Base-by-base conservation (phyloP, 306 rosid species). In the Cicer cuneatum region DNA sequence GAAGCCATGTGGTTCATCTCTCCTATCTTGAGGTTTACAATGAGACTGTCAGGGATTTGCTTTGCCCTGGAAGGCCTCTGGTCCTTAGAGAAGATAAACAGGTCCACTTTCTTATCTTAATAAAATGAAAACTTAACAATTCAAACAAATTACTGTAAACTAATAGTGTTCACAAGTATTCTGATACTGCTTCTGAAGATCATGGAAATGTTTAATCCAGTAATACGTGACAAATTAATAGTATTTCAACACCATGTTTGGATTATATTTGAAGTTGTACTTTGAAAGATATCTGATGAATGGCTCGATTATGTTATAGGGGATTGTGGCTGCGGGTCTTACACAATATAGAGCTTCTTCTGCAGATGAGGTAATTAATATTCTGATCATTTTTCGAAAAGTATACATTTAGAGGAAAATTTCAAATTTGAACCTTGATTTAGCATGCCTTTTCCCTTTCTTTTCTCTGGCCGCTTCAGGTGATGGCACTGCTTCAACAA, bases 41-140 rank as follows among this genome's bases (percentile, higher is more conserved):
- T 67, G 98, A 94, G 86, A 91, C 93, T 12, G 97, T 94, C 37
- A 73, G 95, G 65, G 98, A 94, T 86, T 82, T 94, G 86, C 82
- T 94, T 67, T 88, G 96, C 52, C 98, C 98, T 3, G 98, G 98
- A 81, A 89, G 98, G 57, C 98, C 96, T 57, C 83, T 94, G 6
- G 95, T 94, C 16, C 93, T 94, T 45, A 86, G 98, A 90, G 97
- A 94, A 86, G 98, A 94, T 83, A 94, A 87, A 85, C 98, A 90
- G 94, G 97, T 90, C n/a, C 1, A n/a, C 38, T 18, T 52, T 46
- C 74, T 40, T 12, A 4, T 12, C 7, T 46, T 35, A 6, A 33
- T 35, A 2, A 59, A 56, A 48, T 47, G 10, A 33, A 46, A 77
- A 8, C 45, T 18, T 58, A 13, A 12, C 6, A 18, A 16, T 59